Percentiles rank a stretch among this genome's conserved stretches.
Conservation (phyloP, 495 filamentous ascomycete species). For the Rhypophila decipiens region DNA sequence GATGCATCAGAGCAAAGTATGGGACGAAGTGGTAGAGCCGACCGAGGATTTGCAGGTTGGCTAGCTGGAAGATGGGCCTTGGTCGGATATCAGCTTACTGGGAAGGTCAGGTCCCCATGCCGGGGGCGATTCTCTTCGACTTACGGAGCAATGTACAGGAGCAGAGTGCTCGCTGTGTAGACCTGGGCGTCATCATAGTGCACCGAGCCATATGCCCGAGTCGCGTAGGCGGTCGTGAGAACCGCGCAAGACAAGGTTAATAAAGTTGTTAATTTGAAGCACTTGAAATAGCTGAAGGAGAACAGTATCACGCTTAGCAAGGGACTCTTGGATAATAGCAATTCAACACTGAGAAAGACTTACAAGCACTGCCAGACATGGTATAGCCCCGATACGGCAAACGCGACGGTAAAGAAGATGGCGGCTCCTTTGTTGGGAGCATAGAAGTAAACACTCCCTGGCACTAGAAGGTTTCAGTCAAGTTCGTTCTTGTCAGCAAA, state of each 20-base stretch:
- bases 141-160: slow-evolving; percentile 29
- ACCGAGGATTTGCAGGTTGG: slow-evolving; percentile 34
- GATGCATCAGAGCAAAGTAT: slow-evolving; percentile 21
- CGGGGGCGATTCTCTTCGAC: slow-evolving; percentile 6
- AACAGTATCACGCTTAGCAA: not conserved
- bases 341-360: not conserved
- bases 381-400: not conserved
- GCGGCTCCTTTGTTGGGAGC: not conserved
- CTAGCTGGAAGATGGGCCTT: slow-evolving; percentile 31
- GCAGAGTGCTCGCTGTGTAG: slow-evolving; percentile 24
- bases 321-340: too few species aligned
- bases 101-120: not conserved
- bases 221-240: slow-evolving; percentile 23
- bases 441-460: not conserved
- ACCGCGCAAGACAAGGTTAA: slow-evolving; percentile 18
- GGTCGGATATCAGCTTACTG: not conserved
- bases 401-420: not conserved
- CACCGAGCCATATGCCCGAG: slow-evolving; percentile 25
- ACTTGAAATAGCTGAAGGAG: slow-evolving; percentile 17
- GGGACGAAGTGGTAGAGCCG: slow-evolving; percentile 30
- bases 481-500: too few species aligned
- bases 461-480: too few species aligned
- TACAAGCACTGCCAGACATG: not conserved
- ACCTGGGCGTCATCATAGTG: slow-evolving; percentile 21
- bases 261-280: slow-evolving; percentile 21